These are phyloP conservation scores for Rosa multiflora DNA, from an alignment of 306 rosid species.

Conservation along the genomic window DNA sequence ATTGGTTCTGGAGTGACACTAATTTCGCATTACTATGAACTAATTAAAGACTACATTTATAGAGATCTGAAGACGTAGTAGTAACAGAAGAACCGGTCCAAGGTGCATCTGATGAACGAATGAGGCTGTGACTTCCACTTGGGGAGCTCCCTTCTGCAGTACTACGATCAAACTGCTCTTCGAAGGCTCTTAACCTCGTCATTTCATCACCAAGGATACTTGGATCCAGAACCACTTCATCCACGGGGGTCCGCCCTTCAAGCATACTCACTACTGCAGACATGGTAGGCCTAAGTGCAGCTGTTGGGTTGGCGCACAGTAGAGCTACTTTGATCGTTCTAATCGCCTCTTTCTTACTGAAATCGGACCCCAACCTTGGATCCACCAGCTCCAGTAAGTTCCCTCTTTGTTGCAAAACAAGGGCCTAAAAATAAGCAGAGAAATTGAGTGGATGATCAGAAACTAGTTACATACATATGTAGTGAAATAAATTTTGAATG, in stretches of 20 bases:
- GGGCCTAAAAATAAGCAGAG: not conserved
- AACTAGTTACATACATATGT: not conserved
- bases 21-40: no score
- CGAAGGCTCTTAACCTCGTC: not conserved
- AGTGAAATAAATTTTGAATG: not conserved
- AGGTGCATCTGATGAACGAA: not conserved
- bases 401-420: conserved; percentile 14
- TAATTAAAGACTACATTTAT: not conserved
- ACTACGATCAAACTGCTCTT: not conserved
- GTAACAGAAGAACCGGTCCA: not conserved
- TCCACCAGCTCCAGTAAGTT: conserved; percentile 10
- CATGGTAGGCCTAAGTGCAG: conserved; percentile 26
- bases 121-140: not conserved
- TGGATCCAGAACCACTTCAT: conserved; percentile 15
- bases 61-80: conserved; percentile 12
- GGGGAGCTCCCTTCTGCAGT: not conserved
- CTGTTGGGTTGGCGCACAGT: conserved; percentile 22
- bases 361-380: conserved; percentile 14
- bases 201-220: not conserved
- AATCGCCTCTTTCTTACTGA: conserved; percentile 14
- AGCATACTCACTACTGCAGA: conserved; percentile 23
- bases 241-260: not conserved
- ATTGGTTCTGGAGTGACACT: no score
- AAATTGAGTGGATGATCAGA: not conserved
- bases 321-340: conserved; percentile 21